Evolutionary conservation across 257 asterid species (phyloP).

Genomic region (Lavandula angustifolia): DNA sequence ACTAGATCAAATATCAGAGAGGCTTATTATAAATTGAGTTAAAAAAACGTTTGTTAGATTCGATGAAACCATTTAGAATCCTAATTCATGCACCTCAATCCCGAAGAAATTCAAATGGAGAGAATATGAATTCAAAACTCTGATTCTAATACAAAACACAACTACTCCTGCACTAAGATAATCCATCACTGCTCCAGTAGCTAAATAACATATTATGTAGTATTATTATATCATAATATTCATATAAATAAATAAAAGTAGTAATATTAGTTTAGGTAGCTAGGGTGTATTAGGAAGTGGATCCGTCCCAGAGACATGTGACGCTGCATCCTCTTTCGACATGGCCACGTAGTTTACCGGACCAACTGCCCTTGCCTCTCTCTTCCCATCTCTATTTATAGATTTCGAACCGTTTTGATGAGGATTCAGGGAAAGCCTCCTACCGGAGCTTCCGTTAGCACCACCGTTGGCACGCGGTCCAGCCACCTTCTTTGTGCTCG

Average conservation of each 20-base stretch:
- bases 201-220: slow-evolving; percentile 1
- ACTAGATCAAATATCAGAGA: too few species aligned
- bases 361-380: slow-evolving; percentile 42
- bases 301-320: slow-evolving; percentile 46
- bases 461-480: slow-evolving; percentile 45
- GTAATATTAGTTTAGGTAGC: not conserved
- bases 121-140: too few species aligned
- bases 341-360: slow-evolving; percentile 82
- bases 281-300: slow-evolving; percentile 45
- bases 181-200: slow-evolving; percentile 27
- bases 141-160: too few species aligned
- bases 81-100: too few species aligned
- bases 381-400: slow-evolving; percentile 67
- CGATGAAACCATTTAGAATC: too few species aligned
- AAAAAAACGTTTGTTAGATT: too few species aligned
- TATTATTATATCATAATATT: not conserved
- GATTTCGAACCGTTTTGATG: slow-evolving; percentile 83
- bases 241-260: not conserved
- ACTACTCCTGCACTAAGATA: too few species aligned
- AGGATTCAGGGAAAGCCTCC: slow-evolving; percentile 79
- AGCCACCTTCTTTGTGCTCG: slow-evolving; percentile 62
- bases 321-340: slow-evolving; percentile 58
- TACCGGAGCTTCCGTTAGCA: slow-evolving; percentile 56
- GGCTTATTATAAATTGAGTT: too few species aligned
- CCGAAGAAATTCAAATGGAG: too few species aligned